Percentiles rank a stretch among this genome's conserved stretches.
Evolutionary conservation across 1,284 basidiomycete genomes (phyloP).

Genomic region (Naganishia sp.): DNA sequence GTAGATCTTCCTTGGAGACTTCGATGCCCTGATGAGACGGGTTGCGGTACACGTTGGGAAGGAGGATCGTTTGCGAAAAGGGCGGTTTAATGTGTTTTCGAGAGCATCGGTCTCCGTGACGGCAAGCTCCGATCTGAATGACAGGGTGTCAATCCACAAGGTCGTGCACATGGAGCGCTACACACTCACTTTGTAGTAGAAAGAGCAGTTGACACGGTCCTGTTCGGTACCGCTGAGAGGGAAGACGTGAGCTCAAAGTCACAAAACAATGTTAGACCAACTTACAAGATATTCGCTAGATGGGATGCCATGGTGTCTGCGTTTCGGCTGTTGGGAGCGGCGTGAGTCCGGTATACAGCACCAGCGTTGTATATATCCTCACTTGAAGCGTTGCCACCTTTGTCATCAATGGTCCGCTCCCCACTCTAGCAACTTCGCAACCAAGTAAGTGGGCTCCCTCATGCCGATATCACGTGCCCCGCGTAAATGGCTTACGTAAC

Average conservation of each 20-base stretch:
- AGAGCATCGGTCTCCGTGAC: constrained; percentile 54
- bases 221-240: constrained; percentile 52
- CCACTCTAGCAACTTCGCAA: constrained; percentile 6
- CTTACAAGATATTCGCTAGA: constrained; percentile 54
- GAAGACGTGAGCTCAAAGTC: background rate
- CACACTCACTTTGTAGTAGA: constrained; percentile 49
- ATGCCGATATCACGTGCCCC: constrained; percentile 1
- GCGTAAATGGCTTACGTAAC: constrained; percentile 13
- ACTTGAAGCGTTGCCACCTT: constrained; percentile 5
- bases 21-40: constrained; percentile 79
- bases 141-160: too few relatives aligned
- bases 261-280: background rate
- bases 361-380: background rate
- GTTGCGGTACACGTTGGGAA: constrained; percentile 99
- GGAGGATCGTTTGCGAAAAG: constrained; percentile 93
- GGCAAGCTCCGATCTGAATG: constrained; percentile 49
- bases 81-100: constrained; percentile 96
- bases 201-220: constrained; percentile 55
- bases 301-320: constrained; percentile 48
- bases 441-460: background rate
- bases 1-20: constrained; percentile 67
- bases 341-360: background rate
- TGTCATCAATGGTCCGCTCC: background rate
- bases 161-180: too few relatives aligned
- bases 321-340: background rate